A percentile compares a stretch with the other conserved stretches of the same genome.
phyloP scores from a whole-genome alignment of 2,329 filamentous ascomycete genomes.

The Colletotrichum zoysiae region DNA sequence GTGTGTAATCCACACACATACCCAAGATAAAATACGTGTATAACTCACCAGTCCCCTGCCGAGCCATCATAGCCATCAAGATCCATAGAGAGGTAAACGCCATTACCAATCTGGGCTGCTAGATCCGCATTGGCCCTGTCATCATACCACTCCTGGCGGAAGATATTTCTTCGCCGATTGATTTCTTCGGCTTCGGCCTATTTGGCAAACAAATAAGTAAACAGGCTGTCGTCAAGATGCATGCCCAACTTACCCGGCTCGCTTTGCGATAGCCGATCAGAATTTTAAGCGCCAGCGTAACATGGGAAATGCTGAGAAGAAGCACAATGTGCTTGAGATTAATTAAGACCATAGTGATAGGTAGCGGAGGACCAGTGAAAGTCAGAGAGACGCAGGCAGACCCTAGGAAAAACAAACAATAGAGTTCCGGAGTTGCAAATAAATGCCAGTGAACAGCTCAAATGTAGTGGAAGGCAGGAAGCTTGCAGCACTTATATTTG shows the following conservation, averaged over 20 bases:
- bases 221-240: too few relatives aligned
- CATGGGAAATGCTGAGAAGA: background rate
- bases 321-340: background rate
- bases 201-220: too few relatives aligned
- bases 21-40: background rate
- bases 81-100: background rate
- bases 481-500: too few relatives aligned
- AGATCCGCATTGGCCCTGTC: accelerated
- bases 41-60: background rate
- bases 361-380: too few relatives aligned
- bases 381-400: too few relatives aligned
- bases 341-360: background rate
- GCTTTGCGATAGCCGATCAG: background rate
- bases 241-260: background rate
- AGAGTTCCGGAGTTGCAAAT: too few relatives aligned
- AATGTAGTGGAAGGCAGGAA: too few relatives aligned
- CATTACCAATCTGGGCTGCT: background rate
- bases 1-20: background rate
- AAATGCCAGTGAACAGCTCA: too few relatives aligned
- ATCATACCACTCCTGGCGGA: background rate
- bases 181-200: background rate
- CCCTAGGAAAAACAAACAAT: too few relatives aligned
- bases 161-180: background rate
- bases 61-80: background rate
- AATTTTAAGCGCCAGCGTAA: background rate